A percentile compares a stretch with the other conserved stretches of the same genome.
phyloP scores from a whole-genome alignment of 2,329 filamentous ascomycete species.

The Westerdykella sp. region DNA sequence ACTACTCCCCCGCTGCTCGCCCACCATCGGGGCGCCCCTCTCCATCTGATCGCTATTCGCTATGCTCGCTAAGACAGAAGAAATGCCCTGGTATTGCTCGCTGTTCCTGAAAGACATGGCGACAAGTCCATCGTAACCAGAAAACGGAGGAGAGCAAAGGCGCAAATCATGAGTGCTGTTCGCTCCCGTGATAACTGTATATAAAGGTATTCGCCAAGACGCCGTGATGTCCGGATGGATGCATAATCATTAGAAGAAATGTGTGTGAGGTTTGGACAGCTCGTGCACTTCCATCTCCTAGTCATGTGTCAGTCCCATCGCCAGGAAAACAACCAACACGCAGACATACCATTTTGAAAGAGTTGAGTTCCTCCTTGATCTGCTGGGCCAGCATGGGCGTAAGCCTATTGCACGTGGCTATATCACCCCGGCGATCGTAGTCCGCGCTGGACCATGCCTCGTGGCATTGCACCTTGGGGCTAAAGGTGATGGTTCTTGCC shows the following conservation, averaged over 20 bases:
- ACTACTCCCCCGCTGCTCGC: slow-evolving; percentile 15
- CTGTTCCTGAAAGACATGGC: slow-evolving; percentile 13
- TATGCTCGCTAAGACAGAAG: slow-evolving; percentile 39
- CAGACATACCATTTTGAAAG: slow-evolving; percentile 90
- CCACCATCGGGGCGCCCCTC: slow-evolving; percentile 17
- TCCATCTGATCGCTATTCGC: slow-evolving; percentile 35
- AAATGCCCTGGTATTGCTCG: slow-evolving; percentile 9
- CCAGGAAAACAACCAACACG: not conserved
- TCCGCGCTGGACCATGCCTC: slow-evolving; percentile 95
- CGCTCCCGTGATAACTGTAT: slow-evolving; percentile 31
- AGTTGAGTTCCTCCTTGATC: slow-evolving; percentile 99
- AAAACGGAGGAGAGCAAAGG: slow-evolving; percentile 35
- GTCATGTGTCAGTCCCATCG: slow-evolving; percentile 35
- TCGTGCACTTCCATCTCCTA: slow-evolving; percentile 99
- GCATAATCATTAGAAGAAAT: slow-evolving; percentile 80
- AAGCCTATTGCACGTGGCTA: slow-evolving; percentile 94
- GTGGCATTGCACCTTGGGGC: slow-evolving; percentile 86
- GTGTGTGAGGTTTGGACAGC: slow-evolving; percentile 97
- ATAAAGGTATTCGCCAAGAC: slow-evolving; percentile 37
- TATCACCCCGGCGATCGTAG: slow-evolving; percentile 91
- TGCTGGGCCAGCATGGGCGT: slow-evolving; percentile 97
- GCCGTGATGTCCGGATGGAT: slow-evolving; percentile 36
- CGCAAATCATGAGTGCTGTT: slow-evolving; percentile 38
- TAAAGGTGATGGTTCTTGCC: slow-evolving; percentile 65
- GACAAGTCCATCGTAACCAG: slow-evolving; percentile 38